Percentiles rank a stretch among this genome's conserved stretches.
Conservation (phyloP, 163 green algal genomes). For the Scenedesmus sp. region DNA sequence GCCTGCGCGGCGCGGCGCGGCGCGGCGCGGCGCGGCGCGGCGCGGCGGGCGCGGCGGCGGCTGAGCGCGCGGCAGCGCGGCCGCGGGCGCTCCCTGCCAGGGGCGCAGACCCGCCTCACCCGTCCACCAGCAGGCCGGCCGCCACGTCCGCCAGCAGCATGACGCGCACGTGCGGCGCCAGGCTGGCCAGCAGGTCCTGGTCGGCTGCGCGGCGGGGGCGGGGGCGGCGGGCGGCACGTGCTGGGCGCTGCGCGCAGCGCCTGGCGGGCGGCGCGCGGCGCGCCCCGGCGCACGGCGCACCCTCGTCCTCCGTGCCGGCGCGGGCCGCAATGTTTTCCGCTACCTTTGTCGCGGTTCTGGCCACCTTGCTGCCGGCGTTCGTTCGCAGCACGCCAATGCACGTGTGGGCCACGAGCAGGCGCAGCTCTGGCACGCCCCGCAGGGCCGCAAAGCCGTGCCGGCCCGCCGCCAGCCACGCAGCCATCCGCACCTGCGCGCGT, state of each 20-base stretch:
- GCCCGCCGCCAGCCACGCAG: slow-evolving; percentile 7
- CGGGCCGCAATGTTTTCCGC: too few relatives aligned
- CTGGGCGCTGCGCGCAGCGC: too few relatives aligned
- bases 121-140: slow-evolving; percentile 10
- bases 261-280: too few relatives aligned
- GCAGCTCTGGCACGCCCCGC: slow-evolving; percentile 7
- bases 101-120: slow-evolving; percentile 12
- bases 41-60: too few relatives aligned
- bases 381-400: background rate
- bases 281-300: too few relatives aligned
- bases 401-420: background rate
- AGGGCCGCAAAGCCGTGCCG: slow-evolving; percentile 23
- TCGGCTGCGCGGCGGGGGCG: too few relatives aligned
- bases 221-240: too few relatives aligned
- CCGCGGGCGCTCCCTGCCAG: too few relatives aligned
- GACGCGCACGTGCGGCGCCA: background rate
- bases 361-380: background rate
- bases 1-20: background rate
- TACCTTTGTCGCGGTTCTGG: background rate
- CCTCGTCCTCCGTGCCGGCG: too few relatives aligned
- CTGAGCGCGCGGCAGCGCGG: too few relatives aligned
- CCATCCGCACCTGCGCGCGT: slow-evolving; percentile 6
- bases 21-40: too few relatives aligned
- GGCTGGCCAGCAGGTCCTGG: too few relatives aligned
- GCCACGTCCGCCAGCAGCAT: slow-evolving; percentile 26